Evolutionary conservation across 2,329 filamentous ascomycete species (phyloP).

Genomic region (Penicillium capsulatum): DNA sequence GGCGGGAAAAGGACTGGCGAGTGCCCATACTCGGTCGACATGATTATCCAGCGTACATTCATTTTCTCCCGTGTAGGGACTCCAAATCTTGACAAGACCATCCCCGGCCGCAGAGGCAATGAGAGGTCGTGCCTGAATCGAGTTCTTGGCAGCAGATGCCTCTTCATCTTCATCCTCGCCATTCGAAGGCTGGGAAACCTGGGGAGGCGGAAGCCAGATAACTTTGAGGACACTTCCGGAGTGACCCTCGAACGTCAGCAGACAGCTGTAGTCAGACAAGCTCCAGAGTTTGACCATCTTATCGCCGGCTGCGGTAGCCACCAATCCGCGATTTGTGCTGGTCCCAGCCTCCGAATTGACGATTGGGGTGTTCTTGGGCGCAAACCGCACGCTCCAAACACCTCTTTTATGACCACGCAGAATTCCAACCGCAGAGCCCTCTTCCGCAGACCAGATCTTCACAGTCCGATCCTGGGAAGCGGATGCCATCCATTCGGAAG

Average conservation of each 20-base stretch:
- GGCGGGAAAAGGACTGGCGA: constrained; percentile 60
- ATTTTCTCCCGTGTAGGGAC: constrained; percentile 75
- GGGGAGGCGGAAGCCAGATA: constrained; percentile 67
- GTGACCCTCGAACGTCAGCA: constrained; percentile 93
- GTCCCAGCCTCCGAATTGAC: constrained; percentile 67
- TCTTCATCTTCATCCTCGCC: constrained; percentile 32
- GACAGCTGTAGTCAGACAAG: constrained; percentile 82
- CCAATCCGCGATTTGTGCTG: constrained; percentile 69
- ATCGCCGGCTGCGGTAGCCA: constrained; percentile 89
- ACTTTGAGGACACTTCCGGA: constrained; percentile 94
- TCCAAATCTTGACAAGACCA: constrained; percentile 95
- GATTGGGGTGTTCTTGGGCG: constrained; percentile 72
- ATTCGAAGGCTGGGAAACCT: constrained; percentile 34
- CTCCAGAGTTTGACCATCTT: constrained; percentile 97
- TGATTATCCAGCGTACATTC: constrained; percentile 95
- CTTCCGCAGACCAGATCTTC: constrained; percentile 90
- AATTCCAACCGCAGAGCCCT: constrained; percentile 86
- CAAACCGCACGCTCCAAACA: constrained; percentile 93
- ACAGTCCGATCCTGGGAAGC: constrained; percentile 95
- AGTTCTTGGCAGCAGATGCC: constrained; percentile 26
- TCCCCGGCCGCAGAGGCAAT: constrained; percentile 86
- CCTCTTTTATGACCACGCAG: constrained; percentile 88
- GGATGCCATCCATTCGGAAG: constrained; percentile 80
- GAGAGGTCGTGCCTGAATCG: constrained; percentile 35
- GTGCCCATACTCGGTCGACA: constrained; percentile 89